Base-by-base conservation (phyloP, 805 yeast genomes). In the Barnettozyma vustinii region DNA sequence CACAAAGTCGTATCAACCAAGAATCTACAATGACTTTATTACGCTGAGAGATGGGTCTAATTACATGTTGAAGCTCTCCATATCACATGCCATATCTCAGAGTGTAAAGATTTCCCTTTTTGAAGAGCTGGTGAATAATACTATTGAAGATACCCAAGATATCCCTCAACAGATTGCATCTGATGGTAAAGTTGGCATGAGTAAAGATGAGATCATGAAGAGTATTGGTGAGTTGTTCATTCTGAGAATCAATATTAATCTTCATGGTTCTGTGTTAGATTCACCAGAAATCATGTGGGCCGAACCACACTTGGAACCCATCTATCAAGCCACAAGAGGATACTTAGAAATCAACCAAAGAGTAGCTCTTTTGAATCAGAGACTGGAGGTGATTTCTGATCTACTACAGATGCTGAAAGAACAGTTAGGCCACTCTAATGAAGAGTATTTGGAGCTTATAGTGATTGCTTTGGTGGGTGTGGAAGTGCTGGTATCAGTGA, bases 281-380 rank as follows among this genome's bases (percentile, higher is more conserved):
- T 87, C 96, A 1, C 99, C 99, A 1, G 99, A 94, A 66, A 79
- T 94, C 50, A 90, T 94, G 97, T 94, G 99, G 99, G 82, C 97
- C 0, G 98, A 94, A 65, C 99, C 99, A 2, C 97, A 91, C 61
- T 73, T 94, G 52, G 99, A 94, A 64, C 99, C 99, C 1, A 90
- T 92, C 46, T 94, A 94, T 68, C 97, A 91, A 66, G 97, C 98
- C 0, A 90, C 96, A 2, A 80, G 98, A 64, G 97, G 97, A 1
- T 92, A 92, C 66, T 68, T 94, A 53, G 99, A 94, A 62, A 94
- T 94, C 58, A 91, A 91, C 63, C 98, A 92, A 68, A 73, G 99
- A 43, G 98, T 92, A 0, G 84, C 90, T 23, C 71, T 94, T 49
- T 71, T 94, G 47, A 94, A 94, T 63, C 97, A 94, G 63, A 76